These are phyloP conservation scores for Picea abies DNA, from an alignment of 83 land plant genomes.

Conservation along the genomic window DNA sequence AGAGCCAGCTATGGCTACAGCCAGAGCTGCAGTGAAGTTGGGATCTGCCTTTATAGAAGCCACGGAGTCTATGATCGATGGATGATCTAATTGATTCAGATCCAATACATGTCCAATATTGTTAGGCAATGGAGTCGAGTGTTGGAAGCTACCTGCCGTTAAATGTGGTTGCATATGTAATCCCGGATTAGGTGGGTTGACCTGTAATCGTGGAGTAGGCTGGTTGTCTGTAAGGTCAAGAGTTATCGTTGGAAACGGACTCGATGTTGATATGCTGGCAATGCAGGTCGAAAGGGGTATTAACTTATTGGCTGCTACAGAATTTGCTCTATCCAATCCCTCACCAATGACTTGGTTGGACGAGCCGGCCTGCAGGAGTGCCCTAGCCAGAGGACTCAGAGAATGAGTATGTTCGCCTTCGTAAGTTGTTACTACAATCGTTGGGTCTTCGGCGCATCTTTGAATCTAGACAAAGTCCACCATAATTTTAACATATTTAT, in stretches of 20 bases:
- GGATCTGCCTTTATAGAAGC: too few relatives aligned
- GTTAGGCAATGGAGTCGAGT: too few relatives aligned
- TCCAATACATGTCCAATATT: too few relatives aligned
- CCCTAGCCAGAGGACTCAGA: neutral
- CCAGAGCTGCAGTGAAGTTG: too few relatives aligned
- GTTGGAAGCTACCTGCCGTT: too few relatives aligned
- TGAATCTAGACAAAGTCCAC: neutral
- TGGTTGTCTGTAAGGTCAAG: neutral
- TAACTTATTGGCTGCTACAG: neutral
- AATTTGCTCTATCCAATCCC: neutral
- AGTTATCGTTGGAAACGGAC: conserved; percentile 5
- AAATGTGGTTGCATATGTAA: too few relatives aligned
- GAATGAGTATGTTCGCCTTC: conserved; percentile 1
- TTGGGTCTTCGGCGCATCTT: neutral
- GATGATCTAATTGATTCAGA: too few relatives aligned
- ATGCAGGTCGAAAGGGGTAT: neutral
- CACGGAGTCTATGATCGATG: too few relatives aligned
- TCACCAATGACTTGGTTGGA: neutral
- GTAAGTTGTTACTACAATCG: neutral
- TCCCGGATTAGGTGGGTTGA: too few relatives aligned
- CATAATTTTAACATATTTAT: neutral
- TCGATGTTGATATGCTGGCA: neutral
- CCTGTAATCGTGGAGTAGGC: too few relatives aligned
- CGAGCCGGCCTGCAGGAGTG: neutral
- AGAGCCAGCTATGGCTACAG: too few relatives aligned